phyloP scores from a whole-genome alignment of 2,329 filamentous ascomycete species.

The Taxawa tesnikishii region DNA sequence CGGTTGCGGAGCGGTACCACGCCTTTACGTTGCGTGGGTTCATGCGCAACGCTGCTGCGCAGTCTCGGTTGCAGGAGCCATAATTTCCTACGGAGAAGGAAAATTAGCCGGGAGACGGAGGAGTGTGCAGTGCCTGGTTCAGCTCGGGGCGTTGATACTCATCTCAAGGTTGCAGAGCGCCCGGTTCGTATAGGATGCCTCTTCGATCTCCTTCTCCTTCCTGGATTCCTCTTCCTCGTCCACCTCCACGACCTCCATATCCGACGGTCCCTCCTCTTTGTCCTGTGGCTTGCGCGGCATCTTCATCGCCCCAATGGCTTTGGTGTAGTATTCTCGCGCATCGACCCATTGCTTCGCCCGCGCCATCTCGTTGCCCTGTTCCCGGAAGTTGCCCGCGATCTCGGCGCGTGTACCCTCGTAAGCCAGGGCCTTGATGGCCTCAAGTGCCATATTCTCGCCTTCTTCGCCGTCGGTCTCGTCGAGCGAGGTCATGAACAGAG shows the following conservation, averaged over 20 bases:
- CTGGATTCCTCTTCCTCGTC: constrained; percentile 48
- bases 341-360: constrained; percentile 61
- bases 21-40: constrained; percentile 81
- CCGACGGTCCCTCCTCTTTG: constrained; percentile 25
- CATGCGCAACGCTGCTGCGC: constrained; percentile 63
- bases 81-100: constrained; percentile 53
- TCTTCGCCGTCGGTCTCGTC: constrained; percentile 47
- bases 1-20: constrained; percentile 71
- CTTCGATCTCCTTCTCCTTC: constrained; percentile 53
- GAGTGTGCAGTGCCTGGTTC: too few species aligned
- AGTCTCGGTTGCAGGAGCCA: constrained; percentile 74
- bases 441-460: constrained; percentile 69
- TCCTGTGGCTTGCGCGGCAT: constrained; percentile 43
- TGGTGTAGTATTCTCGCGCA: constrained; percentile 82
- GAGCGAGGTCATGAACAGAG: constrained; percentile 92
- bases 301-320: constrained; percentile 64
- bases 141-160: constrained; percentile 32
- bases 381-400: constrained; percentile 72
- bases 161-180: constrained; percentile 83
- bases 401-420: constrained; percentile 87
- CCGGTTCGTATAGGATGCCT: constrained; percentile 73
- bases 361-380: constrained; percentile 86
- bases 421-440: constrained; percentile 77
- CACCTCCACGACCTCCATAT: constrained; percentile 36
- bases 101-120: constrained; percentile 11